Conservation (phyloP, 345 rosid genomes). For the Syzygium aqueum region DNA sequence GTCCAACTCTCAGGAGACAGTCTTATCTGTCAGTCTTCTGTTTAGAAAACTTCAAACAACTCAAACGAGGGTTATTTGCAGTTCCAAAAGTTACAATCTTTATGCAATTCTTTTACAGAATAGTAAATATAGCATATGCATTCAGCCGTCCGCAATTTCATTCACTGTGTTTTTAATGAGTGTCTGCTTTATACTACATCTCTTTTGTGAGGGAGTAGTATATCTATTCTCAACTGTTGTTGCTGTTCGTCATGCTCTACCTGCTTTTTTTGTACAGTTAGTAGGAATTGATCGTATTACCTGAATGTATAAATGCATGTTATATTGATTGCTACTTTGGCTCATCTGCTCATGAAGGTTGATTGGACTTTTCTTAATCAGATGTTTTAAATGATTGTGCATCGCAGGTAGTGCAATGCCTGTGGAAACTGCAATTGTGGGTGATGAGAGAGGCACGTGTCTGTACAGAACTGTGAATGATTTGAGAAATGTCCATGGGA, state of each 20-base stretch:
- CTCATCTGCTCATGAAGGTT: background rate
- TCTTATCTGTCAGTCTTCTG: background rate
- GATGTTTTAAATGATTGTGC: background rate
- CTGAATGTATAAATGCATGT: background rate
- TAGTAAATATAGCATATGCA: background rate
- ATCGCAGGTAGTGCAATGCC: conserved; percentile 64
- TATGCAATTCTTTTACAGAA: background rate
- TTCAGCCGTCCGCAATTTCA: background rate
- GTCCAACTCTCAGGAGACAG: background rate
- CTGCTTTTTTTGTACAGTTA: background rate
- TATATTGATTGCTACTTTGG: background rate
- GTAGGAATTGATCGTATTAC: background rate
- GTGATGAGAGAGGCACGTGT: conserved; percentile 45
- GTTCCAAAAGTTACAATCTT: background rate
- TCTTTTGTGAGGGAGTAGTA: background rate
- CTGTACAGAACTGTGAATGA: conserved; percentile 27
- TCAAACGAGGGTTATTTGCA: background rate
- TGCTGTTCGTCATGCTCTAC: background rate
- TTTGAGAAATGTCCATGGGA: conserved; percentile 6
- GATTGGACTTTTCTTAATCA: background rate
- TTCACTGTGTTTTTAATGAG: background rate
- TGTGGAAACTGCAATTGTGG: conserved; percentile 56
- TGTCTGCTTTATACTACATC: background rate
- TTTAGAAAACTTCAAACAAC: background rate
- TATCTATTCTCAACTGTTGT: background rate